Base-by-base conservation (phyloP, 2,329 filamentous ascomycete genomes). In the Exophiala bonariae region DNA sequence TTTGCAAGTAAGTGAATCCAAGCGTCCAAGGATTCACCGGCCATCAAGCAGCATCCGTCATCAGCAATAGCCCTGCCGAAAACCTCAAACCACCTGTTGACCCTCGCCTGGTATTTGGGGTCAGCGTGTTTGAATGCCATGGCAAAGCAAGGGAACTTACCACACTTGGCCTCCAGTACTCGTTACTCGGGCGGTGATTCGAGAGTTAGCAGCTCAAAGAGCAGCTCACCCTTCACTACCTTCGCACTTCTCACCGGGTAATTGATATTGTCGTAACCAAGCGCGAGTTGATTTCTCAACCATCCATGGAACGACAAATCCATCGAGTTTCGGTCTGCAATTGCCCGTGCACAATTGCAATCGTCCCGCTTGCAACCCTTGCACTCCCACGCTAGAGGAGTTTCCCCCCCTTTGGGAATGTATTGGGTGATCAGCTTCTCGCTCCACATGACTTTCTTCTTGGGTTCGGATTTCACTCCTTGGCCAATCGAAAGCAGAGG, bases 61-160 rank as follows among this genome's bases (percentile, higher is more conserved):
- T 50, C 51, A 54, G 51, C 36, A 41, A 50, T 48, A 43, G 51
- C 51, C 51, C 51, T 41, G 32, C 47, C 47, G 43, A 50, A 54
- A 17, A 28, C 41, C 30, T 50, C 47, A 48, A 37, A 45, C 39
- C 22, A 22, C 10, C 18, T 8, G 4, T 13, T 37, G 35, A 22
- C 35, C 35, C 18, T 37, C 37, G 19, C 13, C 22, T 18, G 10
- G 10, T 13, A 6, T 35, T n/a, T 18, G 17, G 7, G 17, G 17
- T 18, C 32, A n/a, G 17, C 32, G 13, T 31, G n/a, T 34, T 18
- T 14, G 14, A n/a, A n/a, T 34, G 17, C 32, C n/a, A 9, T 8
- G n/a, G 28, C 28, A 9, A 31, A 9, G 9, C 28, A 31, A n/a
- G n/a, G 8, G 28, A 10, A 14, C 9, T 10, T 39, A 10, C 36